A percentile compares a stretch with the other conserved stretches of the same genome.
These are phyloP conservation scores for Melampsora larici-populina DNA, from an alignment of 1,284 basidiomycete species.

Conservation along the genomic window DNA sequence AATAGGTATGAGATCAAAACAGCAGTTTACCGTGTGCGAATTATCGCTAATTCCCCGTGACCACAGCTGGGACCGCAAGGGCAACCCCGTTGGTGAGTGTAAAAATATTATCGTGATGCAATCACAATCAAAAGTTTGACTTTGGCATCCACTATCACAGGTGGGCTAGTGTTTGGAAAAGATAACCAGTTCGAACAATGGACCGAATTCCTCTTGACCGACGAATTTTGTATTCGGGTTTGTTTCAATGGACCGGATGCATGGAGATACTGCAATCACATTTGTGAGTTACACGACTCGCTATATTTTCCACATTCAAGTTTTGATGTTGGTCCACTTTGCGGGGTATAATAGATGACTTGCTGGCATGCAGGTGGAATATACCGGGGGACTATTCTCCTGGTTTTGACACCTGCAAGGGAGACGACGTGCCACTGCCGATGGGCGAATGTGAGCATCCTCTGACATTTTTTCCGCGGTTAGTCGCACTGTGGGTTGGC, in stretches of 20 bases:
- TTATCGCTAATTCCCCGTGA: not conserved
- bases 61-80: not conserved
- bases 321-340: not conserved
- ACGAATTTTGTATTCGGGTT: slow-evolving; percentile 34
- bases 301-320: not conserved
- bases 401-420: slow-evolving; percentile 32
- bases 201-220: slow-evolving; percentile 29
- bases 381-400: slow-evolving; percentile 26
- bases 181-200: slow-evolving; percentile 33
- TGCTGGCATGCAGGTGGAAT: slow-evolving; percentile 39
- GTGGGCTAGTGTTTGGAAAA: slow-evolving; percentile 27
- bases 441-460: slow-evolving; percentile 36
- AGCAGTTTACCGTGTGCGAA: not conserved
- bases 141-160: not conserved
- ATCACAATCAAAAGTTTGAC: not conserved
- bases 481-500: not conserved
- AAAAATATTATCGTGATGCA: not conserved
- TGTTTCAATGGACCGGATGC: slow-evolving; percentile 35
- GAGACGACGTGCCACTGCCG: slow-evolving; percentile 20
- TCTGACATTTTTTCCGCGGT: not conserved
- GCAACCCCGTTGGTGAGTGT: slow-evolving; percentile 1
- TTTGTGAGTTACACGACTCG: slow-evolving; percentile 9
- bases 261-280: slow-evolving; percentile 41
- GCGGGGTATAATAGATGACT: slow-evolving; percentile 8
- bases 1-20: slow-evolving; percentile 1